Evolutionary conservation across 2,329 filamentous ascomycete species (phyloP).

Genomic region (Aureobasidium leucospermi): DNA sequence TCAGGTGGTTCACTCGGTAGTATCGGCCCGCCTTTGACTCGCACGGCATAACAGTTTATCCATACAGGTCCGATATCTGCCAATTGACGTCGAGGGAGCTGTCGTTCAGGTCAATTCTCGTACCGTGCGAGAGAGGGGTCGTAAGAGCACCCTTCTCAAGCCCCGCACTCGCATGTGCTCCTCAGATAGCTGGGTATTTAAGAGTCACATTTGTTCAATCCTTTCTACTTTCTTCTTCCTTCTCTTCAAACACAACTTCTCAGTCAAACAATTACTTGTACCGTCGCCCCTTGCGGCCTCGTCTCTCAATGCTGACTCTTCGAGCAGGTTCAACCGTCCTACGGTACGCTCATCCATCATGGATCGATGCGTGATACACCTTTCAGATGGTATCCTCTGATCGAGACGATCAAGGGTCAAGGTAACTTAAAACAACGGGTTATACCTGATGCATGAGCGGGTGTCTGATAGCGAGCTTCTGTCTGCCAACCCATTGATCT

Average conservation of each 20-base stretch:
- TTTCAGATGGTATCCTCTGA: slow-evolving; percentile 16
- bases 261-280: background rate
- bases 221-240: background rate
- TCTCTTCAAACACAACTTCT: background rate
- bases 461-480: slow-evolving; percentile 18
- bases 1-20: background rate
- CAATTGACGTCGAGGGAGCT: background rate
- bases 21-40: slow-evolving; percentile 5
- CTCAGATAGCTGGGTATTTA: background rate
- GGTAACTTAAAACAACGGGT: slow-evolving; percentile 19
- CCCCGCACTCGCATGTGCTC: slow-evolving; percentile 10
- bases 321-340: background rate
- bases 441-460: slow-evolving; percentile 22
- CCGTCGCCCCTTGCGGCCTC: slow-evolving; percentile 2
- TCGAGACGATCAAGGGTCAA: slow-evolving; percentile 18
- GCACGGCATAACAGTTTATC: slow-evolving; percentile 6
- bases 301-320: slow-evolving; percentile 11
- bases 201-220: slow-evolving; percentile 3
- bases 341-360: slow-evolving; percentile 14
- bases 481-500: slow-evolving; percentile 5
- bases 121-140: slow-evolving; percentile 9
- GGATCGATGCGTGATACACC: slow-evolving; percentile 17
- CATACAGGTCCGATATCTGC: background rate
- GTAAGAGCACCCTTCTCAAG: background rate
- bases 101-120: background rate